Evolutionary conservation across 305 asterid species (phyloP).

Genomic region (Solanum hybrid): DNA sequence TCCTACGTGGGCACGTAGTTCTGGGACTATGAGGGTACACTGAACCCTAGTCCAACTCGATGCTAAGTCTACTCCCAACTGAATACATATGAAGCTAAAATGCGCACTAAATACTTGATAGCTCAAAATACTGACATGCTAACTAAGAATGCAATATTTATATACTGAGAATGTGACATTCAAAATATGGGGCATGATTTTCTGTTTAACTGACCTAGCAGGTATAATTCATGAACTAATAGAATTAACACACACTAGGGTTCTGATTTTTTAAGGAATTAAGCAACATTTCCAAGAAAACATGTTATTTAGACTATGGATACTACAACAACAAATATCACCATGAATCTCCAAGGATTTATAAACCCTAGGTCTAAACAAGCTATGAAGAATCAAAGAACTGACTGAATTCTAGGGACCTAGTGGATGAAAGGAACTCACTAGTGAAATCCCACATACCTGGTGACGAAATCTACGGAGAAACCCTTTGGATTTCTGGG

Average conservation of each 20-base stretch:
- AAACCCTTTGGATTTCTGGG: not conserved
- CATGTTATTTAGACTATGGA: not conserved
- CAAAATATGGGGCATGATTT: not conserved
- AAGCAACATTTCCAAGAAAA: not conserved
- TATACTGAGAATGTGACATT: not conserved
- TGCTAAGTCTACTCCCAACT: not conserved
- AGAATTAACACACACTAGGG: not conserved
- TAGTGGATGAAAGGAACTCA: not conserved
- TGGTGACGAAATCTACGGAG: not conserved
- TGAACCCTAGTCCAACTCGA: not conserved
- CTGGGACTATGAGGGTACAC: not conserved
- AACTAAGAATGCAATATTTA: not conserved
- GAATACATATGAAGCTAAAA: not conserved
- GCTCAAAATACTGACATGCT: not conserved
- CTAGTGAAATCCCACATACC: not conserved
- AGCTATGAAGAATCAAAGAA: not conserved
- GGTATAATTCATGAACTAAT: not conserved
- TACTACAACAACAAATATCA: not conserved
- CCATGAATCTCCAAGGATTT: not conserved
- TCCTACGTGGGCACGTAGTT: not conserved
- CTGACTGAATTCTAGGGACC: not conserved
- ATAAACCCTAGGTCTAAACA: not conserved
- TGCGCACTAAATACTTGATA: not conserved
- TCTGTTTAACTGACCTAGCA: not conserved
- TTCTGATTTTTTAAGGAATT: no score